These are phyloP conservation scores for Rossbeevera mucosa DNA, from an alignment of 768 basidiomycete species.

Conservation along the genomic window DNA sequence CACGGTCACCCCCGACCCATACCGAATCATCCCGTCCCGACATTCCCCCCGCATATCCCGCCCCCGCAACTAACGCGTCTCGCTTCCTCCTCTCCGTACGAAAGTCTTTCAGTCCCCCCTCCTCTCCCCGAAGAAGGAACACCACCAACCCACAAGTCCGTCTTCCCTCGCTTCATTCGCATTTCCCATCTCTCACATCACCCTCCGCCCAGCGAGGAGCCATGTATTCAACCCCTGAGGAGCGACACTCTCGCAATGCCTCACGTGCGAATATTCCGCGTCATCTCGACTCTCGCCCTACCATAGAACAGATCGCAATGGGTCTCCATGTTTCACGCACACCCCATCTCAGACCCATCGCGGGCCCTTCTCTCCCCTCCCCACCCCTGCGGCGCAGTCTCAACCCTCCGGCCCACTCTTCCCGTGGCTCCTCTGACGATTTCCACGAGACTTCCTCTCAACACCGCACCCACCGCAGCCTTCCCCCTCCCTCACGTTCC, in stretches of 20 bases:
- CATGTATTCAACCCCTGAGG: conserved; percentile 43
- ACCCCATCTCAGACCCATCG: conserved; percentile 54
- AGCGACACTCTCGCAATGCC: conserved; percentile 28
- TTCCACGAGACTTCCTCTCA: conserved; percentile 22
- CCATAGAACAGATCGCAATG: conserved; percentile 76
- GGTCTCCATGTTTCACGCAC: conserved; percentile 74
- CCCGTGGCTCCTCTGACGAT: conserved; percentile 18
- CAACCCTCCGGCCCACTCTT: conserved; percentile 27
- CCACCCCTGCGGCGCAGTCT: conserved; percentile 16
- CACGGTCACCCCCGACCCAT: conserved; percentile 12
- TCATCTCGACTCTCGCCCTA: conserved; percentile 48
- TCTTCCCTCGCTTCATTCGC: neutral
- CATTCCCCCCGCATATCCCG: conserved; percentile 2
- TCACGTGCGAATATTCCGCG: conserved; percentile 37
- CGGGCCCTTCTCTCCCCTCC: conserved; percentile 17
- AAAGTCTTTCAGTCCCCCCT: conserved; percentile 23
- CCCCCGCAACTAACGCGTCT: conserved; percentile 23
- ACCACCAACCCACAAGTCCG: conserved; percentile 15
- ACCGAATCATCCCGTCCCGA: conserved; percentile 4
- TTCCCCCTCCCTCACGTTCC: conserved; percentile 57
- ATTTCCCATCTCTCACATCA: conserved; percentile 6
- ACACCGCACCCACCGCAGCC: conserved; percentile 25
- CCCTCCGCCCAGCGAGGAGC: conserved; percentile 24
- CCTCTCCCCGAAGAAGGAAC: conserved; percentile 20
- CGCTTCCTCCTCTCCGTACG: conserved; percentile 30